These are phyloP conservation scores for Aspergillus costaricaensis DNA, from an alignment of 2,329 filamentous ascomycete species.

Conservation along the genomic window DNA sequence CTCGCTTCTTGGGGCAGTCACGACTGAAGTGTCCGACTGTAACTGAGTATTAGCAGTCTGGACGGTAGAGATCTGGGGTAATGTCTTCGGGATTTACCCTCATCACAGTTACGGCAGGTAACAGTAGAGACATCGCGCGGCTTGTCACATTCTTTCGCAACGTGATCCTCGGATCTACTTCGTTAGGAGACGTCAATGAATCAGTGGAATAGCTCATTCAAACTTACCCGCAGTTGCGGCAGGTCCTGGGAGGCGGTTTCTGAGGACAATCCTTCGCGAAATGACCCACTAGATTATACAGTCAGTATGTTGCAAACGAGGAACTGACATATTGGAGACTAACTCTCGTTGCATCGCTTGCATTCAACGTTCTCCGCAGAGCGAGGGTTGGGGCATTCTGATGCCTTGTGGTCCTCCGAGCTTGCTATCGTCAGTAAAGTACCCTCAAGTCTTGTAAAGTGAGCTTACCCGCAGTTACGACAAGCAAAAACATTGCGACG, in stretches of 20 bases:
- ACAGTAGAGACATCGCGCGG: constrained; percentile 44
- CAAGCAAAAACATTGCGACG: constrained; percentile 47
- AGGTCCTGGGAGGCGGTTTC: constrained; percentile 37
- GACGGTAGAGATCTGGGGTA: not conserved
- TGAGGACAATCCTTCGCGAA: constrained; percentile 51
- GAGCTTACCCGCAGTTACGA: constrained; percentile 54
- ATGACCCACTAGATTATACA: constrained; percentile 40
- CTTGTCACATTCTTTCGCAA: constrained; percentile 46
- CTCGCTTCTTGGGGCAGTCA: constrained; percentile 47
- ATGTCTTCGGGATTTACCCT: constrained; percentile 29
- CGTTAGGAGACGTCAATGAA: constrained; percentile 15
- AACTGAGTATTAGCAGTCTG: constrained; percentile 13
- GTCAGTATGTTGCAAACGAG: not conserved
- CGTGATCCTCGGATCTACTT: constrained; percentile 44
- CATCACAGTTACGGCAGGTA: constrained; percentile 50
- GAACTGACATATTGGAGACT: not conserved
- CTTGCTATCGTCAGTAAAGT: constrained; percentile 31
- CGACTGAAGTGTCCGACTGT: constrained; percentile 45
- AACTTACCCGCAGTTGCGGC: constrained; percentile 49
- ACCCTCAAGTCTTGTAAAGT: not conserved
- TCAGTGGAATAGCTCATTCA: not conserved
- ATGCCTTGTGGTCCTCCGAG: constrained; percentile 47
- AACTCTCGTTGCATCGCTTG: constrained; percentile 46
- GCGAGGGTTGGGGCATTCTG: constrained; percentile 51
- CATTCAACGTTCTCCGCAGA: constrained; percentile 49